A percentile compares a stretch with the other conserved stretches of the same genome.
Conservation (phyloP, 441 rosid genomes). For the Theobroma grandiflorum region DNA sequence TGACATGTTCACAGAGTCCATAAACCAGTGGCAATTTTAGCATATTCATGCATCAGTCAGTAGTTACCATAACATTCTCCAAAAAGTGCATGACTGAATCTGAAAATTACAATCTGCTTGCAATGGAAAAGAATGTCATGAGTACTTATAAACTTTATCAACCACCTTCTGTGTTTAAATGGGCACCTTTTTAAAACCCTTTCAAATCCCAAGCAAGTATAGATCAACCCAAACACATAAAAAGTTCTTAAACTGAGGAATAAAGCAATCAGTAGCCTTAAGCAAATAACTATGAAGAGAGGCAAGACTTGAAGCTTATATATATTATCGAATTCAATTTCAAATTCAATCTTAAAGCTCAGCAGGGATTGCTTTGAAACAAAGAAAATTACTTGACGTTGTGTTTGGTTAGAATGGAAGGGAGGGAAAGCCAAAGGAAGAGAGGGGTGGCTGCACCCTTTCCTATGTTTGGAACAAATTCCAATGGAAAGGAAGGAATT, state of each 20-base stretch:
- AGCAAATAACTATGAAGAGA: neutral
- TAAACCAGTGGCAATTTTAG: neutral
- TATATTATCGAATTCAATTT: neutral
- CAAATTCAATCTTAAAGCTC: neutral
- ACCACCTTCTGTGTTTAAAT: neutral
- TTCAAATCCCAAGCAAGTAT: neutral
- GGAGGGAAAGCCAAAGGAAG: neutral
- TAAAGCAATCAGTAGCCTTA: neutral
- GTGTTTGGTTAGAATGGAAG: neutral
- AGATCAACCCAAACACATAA: neutral
- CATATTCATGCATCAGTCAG: constrained; percentile 7
- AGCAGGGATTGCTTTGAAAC: neutral
- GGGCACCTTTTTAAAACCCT: neutral
- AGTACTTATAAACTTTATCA: neutral
- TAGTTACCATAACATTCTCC: neutral
- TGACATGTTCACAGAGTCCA: neutral
- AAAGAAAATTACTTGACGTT: too few species aligned
- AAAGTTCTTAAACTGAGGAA: neutral
- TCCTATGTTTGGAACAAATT: neutral
- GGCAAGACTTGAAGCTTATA: neutral
- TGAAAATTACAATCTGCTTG: neutral
- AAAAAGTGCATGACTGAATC: neutral
- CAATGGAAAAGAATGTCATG: neutral
- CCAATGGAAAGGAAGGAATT: neutral
- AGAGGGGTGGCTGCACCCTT: neutral